Evolutionary conservation across 2,329 filamentous ascomycete genomes (phyloP).

Genomic region (Penicillium sp.): DNA sequence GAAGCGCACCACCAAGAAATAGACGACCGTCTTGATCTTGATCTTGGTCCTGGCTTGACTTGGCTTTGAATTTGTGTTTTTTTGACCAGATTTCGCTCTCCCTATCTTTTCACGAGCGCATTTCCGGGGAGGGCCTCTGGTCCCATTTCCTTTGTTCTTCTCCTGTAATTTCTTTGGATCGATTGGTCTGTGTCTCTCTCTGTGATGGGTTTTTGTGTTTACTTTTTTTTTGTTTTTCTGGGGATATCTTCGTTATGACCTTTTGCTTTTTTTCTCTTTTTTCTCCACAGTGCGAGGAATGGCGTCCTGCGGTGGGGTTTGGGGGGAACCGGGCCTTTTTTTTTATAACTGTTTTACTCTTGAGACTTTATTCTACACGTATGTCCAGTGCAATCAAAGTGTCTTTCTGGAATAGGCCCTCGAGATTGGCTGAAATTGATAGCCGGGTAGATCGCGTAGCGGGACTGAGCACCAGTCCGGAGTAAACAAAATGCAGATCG

Average conservation of each 20-base stretch:
- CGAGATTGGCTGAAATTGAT: too few species aligned
- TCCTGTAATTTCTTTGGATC: conserved; percentile 30
- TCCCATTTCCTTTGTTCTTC: conserved; percentile 15
- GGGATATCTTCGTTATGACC: conserved; percentile 16
- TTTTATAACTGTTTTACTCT: conserved; percentile 13
- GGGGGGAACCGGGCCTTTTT: conserved; percentile 28
- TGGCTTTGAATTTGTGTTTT: conserved; percentile 16
- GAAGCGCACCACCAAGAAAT: conserved; percentile 49
- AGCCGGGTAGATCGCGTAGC: too few species aligned
- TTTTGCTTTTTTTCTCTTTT: conserved; percentile 14
- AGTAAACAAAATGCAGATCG: conserved; percentile 3
- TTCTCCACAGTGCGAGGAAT: conserved; percentile 30
- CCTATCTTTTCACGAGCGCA: conserved; percentile 26
- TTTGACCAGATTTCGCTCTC: conserved; percentile 17
- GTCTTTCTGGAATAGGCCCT: conserved; percentile 5
- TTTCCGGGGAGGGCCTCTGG: conserved; percentile 18
- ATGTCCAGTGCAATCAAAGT: conserved; percentile 23
- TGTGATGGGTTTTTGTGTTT: conserved; percentile 17
- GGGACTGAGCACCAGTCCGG: too few species aligned
- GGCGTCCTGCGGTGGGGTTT: conserved; percentile 41
- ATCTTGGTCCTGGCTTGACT: too few species aligned
- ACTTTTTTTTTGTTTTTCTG: conserved; percentile 16
- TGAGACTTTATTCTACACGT: not conserved
- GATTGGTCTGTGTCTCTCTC: conserved; percentile 30
- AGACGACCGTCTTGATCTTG: conserved; percentile 19